Evolutionary conservation across 352 stramenopile genomes (phyloP), one percentile per base, ranked within the genome.

Genomic region (Globisporangium paroecandrum): DNA sequence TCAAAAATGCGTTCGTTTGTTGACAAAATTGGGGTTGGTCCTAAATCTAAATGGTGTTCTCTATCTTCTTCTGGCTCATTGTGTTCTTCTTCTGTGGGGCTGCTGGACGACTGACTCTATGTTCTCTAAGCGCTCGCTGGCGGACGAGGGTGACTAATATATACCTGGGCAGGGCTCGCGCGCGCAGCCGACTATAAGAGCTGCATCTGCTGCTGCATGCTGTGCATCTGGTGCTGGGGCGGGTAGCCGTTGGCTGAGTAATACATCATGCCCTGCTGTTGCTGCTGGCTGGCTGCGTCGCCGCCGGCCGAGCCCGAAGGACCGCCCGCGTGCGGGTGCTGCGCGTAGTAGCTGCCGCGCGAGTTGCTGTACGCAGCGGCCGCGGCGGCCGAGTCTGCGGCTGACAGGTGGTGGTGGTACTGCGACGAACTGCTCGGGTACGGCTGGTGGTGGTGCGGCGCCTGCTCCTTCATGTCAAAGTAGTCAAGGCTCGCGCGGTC

Each of bases 391-490:
- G 83, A 89, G 65, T 91, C 83, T 38, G 75, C 79, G 15, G 77
- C 77, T 49, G 71, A 86, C 59, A 93, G 81, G 71, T 93, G 73
- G 36, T 67, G 78, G 70, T 90, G 81, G 70, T 90, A 89, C 73
- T 87, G 82, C 66, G 81, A 75, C 61, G 82, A 78, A 22, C 66
- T 65, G 34, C 68, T 64, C 4, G 73, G 63, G 66, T 89, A 89
- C 65, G 74, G 73, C 49, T 87, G 66, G 60, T 90, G 79, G 8
- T 65, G 79, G 10, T 65, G 58, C 55, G 68, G 51, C 67, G 68
- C 47, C 25, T 89, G 78, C 27, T 89, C 81, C 78, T 93, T 89
- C 65, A 91, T 76, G 57, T 93, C 85, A 68, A 91, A 91, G 70
- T 90, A 93, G 73, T 91, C 84, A 49, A 80, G 72, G 47, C 60